A percentile compares a stretch with the other conserved stretches of the same genome.
phyloP scores from a whole-genome alignment of 345 rosid genomes.

The Microcos paniculata region DNA sequence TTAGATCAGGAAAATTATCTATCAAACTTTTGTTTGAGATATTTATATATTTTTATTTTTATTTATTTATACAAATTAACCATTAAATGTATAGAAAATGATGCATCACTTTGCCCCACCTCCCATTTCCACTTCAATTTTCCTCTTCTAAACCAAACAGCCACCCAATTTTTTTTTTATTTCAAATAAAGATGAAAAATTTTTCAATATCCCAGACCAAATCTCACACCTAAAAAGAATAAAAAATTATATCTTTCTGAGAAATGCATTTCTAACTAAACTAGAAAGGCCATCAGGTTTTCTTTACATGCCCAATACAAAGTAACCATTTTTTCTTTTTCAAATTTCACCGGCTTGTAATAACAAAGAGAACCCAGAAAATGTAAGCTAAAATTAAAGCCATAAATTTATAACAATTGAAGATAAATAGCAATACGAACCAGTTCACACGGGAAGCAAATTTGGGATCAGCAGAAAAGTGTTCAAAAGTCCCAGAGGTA shows the following conservation, averaged over 20 bases:
- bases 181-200: slow-evolving; percentile 4
- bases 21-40: too few relatives aligned
- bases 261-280: slow-evolving; percentile 23
- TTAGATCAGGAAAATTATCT: too few relatives aligned
- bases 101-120: too few relatives aligned
- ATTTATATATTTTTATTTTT: too few relatives aligned
- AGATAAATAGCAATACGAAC: slow-evolving; percentile 30
- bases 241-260: neutral
- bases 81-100: too few relatives aligned
- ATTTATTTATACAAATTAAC: too few relatives aligned
- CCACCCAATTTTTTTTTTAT: neutral
- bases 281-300: slow-evolving; percentile 10
- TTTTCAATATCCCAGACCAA: slow-evolving; percentile 20
- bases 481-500: neutral
- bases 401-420: slow-evolving; percentile 9
- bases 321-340: slow-evolving; percentile 17
- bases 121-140: slow-evolving; percentile 53
- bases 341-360: slow-evolving; percentile 44
- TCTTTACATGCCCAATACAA: slow-evolving; percentile 6
- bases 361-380: slow-evolving; percentile 30
- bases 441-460: slow-evolving; percentile 24
- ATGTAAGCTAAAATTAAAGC: slow-evolving; percentile 10
- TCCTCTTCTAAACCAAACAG: slow-evolving; percentile 44
- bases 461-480: slow-evolving; percentile 25
- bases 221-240: slow-evolving; percentile 15